These are phyloP conservation scores for Eustoma russellianum DNA, from an alignment of 257 asterid species.

Conservation along the genomic window DNA sequence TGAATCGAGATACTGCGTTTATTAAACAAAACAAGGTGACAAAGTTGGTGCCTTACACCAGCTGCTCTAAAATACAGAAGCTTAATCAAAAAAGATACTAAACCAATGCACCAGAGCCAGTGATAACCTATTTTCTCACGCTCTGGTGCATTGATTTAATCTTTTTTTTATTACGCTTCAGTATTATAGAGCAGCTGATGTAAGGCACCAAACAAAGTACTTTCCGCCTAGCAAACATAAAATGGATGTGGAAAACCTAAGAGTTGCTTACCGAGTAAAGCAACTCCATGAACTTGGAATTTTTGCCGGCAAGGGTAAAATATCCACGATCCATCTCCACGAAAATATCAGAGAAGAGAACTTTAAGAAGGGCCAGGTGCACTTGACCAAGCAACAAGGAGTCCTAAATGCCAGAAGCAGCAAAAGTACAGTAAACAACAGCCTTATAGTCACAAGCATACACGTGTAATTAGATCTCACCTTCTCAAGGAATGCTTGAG, in stretches of 20 bases:
- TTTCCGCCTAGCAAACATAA: neutral
- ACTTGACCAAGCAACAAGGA: conserved; percentile 83
- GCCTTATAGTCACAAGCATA: neutral
- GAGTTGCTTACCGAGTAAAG: conserved; percentile 57
- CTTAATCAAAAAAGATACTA: too few species aligned
- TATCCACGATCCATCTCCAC: conserved; percentile 52
- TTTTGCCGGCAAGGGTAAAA: conserved; percentile 54
- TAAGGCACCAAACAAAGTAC: too few species aligned
- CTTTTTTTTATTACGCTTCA: too few species aligned
- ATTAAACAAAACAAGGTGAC: too few species aligned
- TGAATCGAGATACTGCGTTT: too few species aligned
- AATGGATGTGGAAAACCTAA: neutral
- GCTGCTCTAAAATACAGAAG: too few species aligned
- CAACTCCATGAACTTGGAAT: conserved; percentile 69
- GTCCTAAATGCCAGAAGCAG: conserved; percentile 42
- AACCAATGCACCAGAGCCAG: neutral
- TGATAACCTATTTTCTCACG: too few species aligned
- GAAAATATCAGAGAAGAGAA: conserved; percentile 59
- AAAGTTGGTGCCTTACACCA: too few species aligned
- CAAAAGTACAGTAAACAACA: conserved; percentile 12
- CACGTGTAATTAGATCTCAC: conserved; percentile 28
- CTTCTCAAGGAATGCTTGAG: conserved; percentile 74
- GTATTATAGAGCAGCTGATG: too few species aligned
- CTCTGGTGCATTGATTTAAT: too few species aligned
- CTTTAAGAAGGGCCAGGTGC: conserved; percentile 70